These are phyloP conservation scores for Aspergillus uvarum DNA, from an alignment of 2,329 filamentous ascomycete genomes.

Conservation along the genomic window DNA sequence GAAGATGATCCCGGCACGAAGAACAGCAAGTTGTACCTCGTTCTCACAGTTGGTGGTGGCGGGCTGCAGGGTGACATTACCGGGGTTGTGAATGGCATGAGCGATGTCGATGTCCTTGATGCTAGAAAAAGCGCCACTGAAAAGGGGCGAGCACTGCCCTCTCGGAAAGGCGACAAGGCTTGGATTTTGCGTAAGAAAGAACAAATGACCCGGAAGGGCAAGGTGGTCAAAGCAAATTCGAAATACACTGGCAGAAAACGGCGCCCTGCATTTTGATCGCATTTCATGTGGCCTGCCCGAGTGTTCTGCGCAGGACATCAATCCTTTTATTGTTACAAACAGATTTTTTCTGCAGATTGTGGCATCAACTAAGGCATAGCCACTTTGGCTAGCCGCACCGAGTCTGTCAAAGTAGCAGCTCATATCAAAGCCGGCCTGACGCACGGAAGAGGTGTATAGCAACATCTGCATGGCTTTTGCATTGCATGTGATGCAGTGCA, in stretches of 20 bases:
- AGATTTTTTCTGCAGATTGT: background rate
- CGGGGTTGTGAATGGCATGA: slow-evolving; percentile 83
- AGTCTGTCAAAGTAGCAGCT: background rate
- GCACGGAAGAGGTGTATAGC: background rate
- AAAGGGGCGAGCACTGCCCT: slow-evolving; percentile 41
- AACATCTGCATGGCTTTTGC: background rate
- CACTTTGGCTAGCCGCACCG: background rate
- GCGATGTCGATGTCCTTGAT: slow-evolving; percentile 79
- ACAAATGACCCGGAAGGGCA: slow-evolving; percentile 92
- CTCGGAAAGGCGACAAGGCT: slow-evolving; percentile 51
- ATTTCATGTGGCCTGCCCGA: background rate
- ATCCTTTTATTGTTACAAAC: background rate
- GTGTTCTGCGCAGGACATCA: background rate
- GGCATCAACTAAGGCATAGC: background rate
- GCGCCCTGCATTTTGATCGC: slow-evolving; percentile 66
- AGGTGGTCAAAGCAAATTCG: slow-evolving; percentile 85
- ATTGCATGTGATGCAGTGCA: background rate
- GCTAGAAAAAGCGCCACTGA: slow-evolving; percentile 54
- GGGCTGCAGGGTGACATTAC: slow-evolving; percentile 73
- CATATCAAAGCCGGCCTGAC: background rate
- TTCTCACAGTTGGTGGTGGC: slow-evolving; percentile 82
- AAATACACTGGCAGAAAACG: slow-evolving; percentile 94
- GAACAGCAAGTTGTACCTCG: slow-evolving; percentile 93
- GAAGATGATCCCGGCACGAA: slow-evolving; percentile 97
- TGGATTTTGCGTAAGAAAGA: slow-evolving; percentile 67